These are phyloP conservation scores for Cutaneotrichosporon dermatis DNA, from an alignment of 1,284 basidiomycete species.

Conservation along the genomic window DNA sequence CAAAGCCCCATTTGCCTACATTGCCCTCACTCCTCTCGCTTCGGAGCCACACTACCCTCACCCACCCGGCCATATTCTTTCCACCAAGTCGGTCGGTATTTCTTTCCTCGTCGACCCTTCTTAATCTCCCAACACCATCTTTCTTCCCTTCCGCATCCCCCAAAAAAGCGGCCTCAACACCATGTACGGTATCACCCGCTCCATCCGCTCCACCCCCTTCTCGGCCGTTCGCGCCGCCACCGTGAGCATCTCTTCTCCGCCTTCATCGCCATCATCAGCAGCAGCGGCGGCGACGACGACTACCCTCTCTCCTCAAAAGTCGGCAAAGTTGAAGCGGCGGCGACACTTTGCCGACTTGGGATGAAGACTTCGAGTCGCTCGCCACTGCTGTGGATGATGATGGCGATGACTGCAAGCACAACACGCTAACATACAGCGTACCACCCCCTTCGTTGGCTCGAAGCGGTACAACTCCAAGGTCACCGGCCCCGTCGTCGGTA, in stretches of 20 bases:
- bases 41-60: no score
- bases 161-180: slow-evolving; percentile 16
- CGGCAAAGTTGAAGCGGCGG: neutral
- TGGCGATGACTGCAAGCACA: neutral
- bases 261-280: neutral
- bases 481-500: slow-evolving; percentile 53
- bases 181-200: slow-evolving; percentile 42
- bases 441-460: slow-evolving; percentile 33
- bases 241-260: slow-evolving; percentile 15
- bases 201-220: slow-evolving; percentile 26
- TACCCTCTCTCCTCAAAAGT: neutral
- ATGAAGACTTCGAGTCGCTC: neutral
- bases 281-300: neutral
- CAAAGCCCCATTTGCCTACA: no score
- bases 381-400: no score
- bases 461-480: slow-evolving; percentile 52
- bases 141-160: slow-evolving; percentile 1
- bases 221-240: slow-evolving; percentile 24
- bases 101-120: no score
- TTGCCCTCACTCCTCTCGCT: no score
- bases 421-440: slow-evolving; percentile 24
- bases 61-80: no score
- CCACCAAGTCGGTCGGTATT: no score
- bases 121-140: neutral
- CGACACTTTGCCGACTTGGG: neutral